A percentile compares a stretch with the other conserved stretches of the same genome.
phyloP scores from a whole-genome alignment of 352 stramenopile species.

The Phytopythium litorale region DNA sequence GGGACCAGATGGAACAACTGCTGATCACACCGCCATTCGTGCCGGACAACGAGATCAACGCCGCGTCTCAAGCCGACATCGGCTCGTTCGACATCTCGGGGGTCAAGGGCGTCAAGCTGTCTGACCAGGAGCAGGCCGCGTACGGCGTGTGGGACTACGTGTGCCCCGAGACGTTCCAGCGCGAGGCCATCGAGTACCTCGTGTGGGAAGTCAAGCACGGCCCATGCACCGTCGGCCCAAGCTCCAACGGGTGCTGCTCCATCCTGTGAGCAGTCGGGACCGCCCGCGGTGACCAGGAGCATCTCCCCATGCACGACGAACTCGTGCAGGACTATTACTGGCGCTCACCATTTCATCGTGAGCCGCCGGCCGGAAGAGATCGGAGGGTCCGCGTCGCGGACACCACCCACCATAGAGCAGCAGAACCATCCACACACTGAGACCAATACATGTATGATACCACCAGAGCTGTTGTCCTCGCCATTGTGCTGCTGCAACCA shows the following conservation, averaged over 20 bases:
- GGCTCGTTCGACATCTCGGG: slow-evolving; percentile 70
- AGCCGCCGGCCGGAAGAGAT: too few relatives aligned
- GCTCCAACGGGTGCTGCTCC: slow-evolving; percentile 63
- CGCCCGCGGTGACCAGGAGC: too few relatives aligned
- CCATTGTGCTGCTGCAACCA: too few relatives aligned
- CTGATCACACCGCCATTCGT: slow-evolving; percentile 65
- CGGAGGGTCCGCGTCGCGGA: too few relatives aligned
- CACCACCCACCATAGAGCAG: too few relatives aligned
- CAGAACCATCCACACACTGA: too few relatives aligned
- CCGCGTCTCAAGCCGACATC: slow-evolving; percentile 76
- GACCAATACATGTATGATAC: too few relatives aligned
- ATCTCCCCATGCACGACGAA: too few relatives aligned
- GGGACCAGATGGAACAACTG: slow-evolving; percentile 69
- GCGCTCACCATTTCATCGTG: too few relatives aligned
- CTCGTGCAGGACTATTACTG: too few relatives aligned
- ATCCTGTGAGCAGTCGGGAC: slow-evolving; percentile 26
- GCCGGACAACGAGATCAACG: slow-evolving; percentile 84
- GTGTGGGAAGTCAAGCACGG: slow-evolving; percentile 81
- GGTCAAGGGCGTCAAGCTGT: slow-evolving; percentile 71
- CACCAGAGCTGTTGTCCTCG: too few relatives aligned
- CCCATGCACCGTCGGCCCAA: slow-evolving; percentile 55
- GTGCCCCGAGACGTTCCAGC: slow-evolving; percentile 75
- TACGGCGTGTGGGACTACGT: slow-evolving; percentile 75
- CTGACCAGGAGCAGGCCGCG: slow-evolving; percentile 60
- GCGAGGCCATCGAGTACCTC: slow-evolving; percentile 78